Conservation (phyloP, 129 eudicot genomes). For the Escallonia rubra region DNA sequence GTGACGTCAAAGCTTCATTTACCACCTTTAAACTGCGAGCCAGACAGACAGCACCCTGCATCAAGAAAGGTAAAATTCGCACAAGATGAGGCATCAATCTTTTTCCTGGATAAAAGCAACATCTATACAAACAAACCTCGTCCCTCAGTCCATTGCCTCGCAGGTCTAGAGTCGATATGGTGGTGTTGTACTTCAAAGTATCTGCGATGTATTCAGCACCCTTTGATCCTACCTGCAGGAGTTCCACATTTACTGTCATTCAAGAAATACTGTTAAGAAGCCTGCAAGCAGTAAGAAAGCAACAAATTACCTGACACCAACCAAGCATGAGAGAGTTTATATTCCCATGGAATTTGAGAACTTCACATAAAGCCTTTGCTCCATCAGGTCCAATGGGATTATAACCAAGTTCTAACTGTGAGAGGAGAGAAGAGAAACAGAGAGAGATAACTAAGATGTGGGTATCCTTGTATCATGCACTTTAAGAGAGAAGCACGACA, state of each 20-base stretch:
- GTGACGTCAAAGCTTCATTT: constrained; percentile 75
- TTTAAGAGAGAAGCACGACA: not conserved
- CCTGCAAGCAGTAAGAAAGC: not conserved
- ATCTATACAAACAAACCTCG: constrained; percentile 44
- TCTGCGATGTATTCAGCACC: constrained; percentile 90
- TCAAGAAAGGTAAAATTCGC: constrained; percentile 2
- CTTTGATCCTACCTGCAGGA: constrained; percentile 68
- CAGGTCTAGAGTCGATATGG: constrained; percentile 72
- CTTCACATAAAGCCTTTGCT: constrained; percentile 82
- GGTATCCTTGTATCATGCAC: not conserved
- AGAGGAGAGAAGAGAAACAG: constrained; percentile 14
- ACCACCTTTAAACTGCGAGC: constrained; percentile 96
- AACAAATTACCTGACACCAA: constrained; percentile 85
- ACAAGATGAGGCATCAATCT: not conserved
- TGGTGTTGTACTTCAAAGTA: constrained; percentile 76
- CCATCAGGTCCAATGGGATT: constrained; percentile 97
- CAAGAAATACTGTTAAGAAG: constrained; percentile 1
- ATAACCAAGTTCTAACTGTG: constrained; percentile 92
- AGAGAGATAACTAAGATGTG: not conserved
- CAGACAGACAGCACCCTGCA: constrained; percentile 81
- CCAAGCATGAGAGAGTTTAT: constrained; percentile 83
- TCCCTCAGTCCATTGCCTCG: constrained; percentile 92
- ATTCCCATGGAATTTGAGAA: constrained; percentile 92
- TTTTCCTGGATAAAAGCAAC: not conserved
- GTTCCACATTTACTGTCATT: not conserved